Percentiles rank a stretch among this genome's conserved stretches.
phyloP scores from a whole-genome alignment of 208 protist genomes.

The Leishmania gerbilli region DNA sequence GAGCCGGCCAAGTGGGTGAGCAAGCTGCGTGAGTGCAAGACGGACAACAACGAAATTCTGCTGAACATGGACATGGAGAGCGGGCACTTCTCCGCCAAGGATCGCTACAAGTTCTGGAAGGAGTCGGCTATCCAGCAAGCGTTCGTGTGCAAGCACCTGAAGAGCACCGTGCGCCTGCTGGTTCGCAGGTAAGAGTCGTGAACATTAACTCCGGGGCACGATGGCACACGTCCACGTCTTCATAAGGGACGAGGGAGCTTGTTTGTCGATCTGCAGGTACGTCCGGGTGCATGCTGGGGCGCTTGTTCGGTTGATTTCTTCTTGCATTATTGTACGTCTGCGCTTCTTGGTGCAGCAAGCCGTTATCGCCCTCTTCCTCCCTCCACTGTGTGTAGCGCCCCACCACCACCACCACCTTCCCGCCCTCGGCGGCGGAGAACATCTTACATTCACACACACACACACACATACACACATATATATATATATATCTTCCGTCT shows the following conservation, averaged over 20 bases:
- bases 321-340: neutral
- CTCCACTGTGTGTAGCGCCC: neutral
- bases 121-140: conserved; percentile 90
- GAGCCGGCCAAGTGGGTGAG: conserved; percentile 91
- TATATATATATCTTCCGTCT: neutral
- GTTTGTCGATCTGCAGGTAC: neutral
- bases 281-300: neutral
- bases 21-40: conserved; percentile 85
- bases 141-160: conserved; percentile 89
- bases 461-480: neutral
- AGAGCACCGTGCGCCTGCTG: conserved; percentile 57
- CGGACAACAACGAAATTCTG: conserved; percentile 78
- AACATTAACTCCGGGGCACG: neutral
- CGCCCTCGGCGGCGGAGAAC: too few species aligned
- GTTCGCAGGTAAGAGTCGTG: conserved; percentile 36
- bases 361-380: neutral
- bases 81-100: conserved; percentile 90
- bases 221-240: neutral
- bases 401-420: too few species aligned
- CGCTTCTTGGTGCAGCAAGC: neutral
- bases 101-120: conserved; percentile 89
- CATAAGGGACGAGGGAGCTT: neutral
- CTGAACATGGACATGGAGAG: conserved; percentile 91
- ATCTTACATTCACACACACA: neutral
- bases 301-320: neutral